phyloP scores from a whole-genome alignment of 2,329 filamentous ascomycete species.

The Nannizziopsis barbatae region DNA sequence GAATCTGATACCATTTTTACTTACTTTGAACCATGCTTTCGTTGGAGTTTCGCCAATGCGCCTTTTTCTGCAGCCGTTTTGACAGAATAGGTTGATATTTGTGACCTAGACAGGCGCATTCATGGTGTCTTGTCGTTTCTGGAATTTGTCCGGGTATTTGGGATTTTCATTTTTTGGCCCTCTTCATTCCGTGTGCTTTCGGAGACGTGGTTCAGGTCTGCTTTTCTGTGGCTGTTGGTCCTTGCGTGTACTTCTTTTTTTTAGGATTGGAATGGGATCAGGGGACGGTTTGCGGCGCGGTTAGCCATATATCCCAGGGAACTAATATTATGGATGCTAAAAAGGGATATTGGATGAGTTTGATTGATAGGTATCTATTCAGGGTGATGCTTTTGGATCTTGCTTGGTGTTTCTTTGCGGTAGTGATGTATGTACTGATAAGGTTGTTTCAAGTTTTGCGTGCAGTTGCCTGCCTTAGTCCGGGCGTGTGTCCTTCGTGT shows the following conservation, averaged over 20 bases:
- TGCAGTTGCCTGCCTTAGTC: too few species aligned
- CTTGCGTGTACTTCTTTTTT: background rate
- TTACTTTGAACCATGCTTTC: background rate
- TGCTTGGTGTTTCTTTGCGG: conserved; percentile 1
- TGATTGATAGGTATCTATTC: conserved; percentile 2
- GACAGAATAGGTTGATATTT: background rate
- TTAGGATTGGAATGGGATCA: background rate
- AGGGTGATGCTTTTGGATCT: conserved; percentile 4
- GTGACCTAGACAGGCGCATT: conserved; percentile 8
- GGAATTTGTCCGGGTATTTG: background rate
- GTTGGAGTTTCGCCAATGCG: background rate
- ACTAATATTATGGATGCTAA: conserved; percentile 8
- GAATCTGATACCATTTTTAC: background rate
- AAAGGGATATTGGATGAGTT: conserved; percentile 4
- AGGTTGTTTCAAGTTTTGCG: too few species aligned
- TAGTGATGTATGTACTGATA: too few species aligned
- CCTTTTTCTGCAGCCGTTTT: background rate
- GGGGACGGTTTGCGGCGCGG: conserved; percentile 8
- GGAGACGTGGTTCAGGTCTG: background rate
- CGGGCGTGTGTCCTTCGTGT: too few species aligned
- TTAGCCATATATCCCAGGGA: conserved; percentile 6
- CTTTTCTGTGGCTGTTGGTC: background rate
- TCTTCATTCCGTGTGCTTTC: background rate
- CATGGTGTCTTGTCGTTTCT: conserved; percentile 5
- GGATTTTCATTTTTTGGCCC: background rate